These are phyloP conservation scores for Draba incana DNA, from an alignment of 345 rosid species.

Conservation along the genomic window DNA sequence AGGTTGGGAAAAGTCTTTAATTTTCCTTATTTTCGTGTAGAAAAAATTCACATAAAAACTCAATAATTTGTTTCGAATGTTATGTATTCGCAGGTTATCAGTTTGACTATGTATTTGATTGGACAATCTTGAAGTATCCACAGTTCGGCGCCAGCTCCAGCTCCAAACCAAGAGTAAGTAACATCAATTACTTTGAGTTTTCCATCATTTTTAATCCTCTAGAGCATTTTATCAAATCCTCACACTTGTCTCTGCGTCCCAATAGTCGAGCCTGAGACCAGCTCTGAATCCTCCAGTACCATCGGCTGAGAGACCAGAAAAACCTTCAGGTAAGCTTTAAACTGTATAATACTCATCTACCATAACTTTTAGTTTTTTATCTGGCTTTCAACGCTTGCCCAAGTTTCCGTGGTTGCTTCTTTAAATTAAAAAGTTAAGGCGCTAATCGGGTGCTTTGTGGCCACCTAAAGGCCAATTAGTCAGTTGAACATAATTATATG, in stretches of 20 bases:
- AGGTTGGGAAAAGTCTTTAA: constrained; percentile 47
- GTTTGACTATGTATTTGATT: constrained; percentile 95
- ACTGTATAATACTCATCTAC: background rate
- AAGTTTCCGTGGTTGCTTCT: constrained; percentile 8
- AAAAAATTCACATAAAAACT: background rate
- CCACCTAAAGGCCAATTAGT: constrained; percentile 4
- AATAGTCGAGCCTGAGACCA: constrained; percentile 64
- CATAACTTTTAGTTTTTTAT: background rate
- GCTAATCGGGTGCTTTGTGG: background rate
- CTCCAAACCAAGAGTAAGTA: constrained; percentile 77
- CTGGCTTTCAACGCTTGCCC: background rate
- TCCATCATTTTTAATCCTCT: background rate
- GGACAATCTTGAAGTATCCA: constrained; percentile 93
- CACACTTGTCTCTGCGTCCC: constrained; percentile 29
- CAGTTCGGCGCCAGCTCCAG: constrained; percentile 84
- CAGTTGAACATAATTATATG: background rate
- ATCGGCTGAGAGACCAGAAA: constrained; percentile 68
- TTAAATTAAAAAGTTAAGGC: background rate
- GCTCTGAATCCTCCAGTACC: constrained; percentile 57
- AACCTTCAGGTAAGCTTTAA: constrained; percentile 71
- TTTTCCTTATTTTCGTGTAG: background rate
- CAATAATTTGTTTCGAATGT: background rate
- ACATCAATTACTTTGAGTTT: constrained; percentile 4
- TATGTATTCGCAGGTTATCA: constrained; percentile 72
- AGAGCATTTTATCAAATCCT: constrained; percentile 8